phyloP scores from a whole-genome alignment of 352 stramenopile genomes.

The Blastocystis sp. region DNA sequence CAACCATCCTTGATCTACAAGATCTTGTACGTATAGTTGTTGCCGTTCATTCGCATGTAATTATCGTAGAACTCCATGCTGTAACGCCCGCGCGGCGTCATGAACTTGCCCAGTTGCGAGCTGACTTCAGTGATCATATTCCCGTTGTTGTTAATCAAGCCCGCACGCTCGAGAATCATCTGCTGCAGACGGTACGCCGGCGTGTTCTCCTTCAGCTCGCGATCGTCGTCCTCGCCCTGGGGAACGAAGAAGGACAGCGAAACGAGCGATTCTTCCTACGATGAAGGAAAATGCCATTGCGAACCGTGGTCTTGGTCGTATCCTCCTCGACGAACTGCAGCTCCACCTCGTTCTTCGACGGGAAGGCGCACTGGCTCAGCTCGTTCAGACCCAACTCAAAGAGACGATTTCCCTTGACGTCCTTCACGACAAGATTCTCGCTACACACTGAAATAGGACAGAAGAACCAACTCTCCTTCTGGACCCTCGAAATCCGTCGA shows the following conservation, averaged over 20 bases:
- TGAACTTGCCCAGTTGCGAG: conserved; percentile 91
- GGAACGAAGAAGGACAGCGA: conserved; percentile 93
- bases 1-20: neutral
- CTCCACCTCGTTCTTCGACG: conserved; percentile 94
- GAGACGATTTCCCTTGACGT: conserved; percentile 67
- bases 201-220: conserved; percentile 76
- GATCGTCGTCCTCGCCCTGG: conserved; percentile 72
- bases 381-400: conserved; percentile 72
- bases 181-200: conserved; percentile 79
- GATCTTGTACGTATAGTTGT: conserved; percentile 73
- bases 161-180: conserved; percentile 78
- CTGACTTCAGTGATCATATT: conserved; percentile 94
- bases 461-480: conserved; percentile 81
- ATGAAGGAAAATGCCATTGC: conserved; percentile 4
- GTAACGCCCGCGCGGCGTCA: conserved; percentile 94
- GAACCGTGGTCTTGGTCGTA: conserved; percentile 84
- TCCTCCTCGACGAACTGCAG: conserved; percentile 97
- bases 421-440: conserved; percentile 77
- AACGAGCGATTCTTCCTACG: conserved; percentile 83
- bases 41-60: conserved; percentile 89
- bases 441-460: conserved; percentile 74
- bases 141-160: conserved; percentile 81
- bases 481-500: conserved; percentile 86
- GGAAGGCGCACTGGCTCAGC: conserved; percentile 86
- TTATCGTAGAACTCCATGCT: conserved; percentile 92